Evolutionary conservation across 495 filamentous ascomycete genomes (phyloP).

Genomic region (Usnea hakonensis): DNA sequence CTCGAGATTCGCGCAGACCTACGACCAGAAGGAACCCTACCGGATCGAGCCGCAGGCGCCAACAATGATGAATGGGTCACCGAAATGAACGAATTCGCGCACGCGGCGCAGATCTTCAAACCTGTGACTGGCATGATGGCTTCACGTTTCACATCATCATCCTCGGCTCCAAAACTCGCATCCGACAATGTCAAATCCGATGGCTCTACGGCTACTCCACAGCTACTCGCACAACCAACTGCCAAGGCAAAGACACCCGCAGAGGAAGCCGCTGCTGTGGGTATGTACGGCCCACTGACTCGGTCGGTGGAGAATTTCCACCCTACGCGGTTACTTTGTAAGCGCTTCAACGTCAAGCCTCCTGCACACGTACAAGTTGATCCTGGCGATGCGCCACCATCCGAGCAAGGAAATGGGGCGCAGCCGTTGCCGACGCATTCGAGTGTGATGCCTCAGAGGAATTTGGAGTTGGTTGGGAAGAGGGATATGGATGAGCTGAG

Average conservation of each 20-base stretch:
- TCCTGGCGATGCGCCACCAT: conserved; percentile 31
- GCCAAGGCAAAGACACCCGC: conserved; percentile 69
- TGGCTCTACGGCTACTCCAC: conserved; percentile 20
- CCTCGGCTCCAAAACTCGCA: conserved; percentile 34
- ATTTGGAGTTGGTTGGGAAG: conserved; percentile 38
- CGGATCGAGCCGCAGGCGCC: conserved; percentile 48
- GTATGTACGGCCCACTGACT: conserved; percentile 90
- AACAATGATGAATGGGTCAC: conserved; percentile 66
- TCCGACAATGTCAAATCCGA: conserved; percentile 37
- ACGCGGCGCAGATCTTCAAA: conserved; percentile 85
- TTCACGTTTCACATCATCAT: conserved; percentile 75
- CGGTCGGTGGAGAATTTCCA: conserved; percentile 63
- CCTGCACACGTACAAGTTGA: conserved; percentile 64
- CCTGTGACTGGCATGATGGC: conserved; percentile 89
- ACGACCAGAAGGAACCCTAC: conserved; percentile 42
- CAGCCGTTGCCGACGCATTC: conserved; percentile 14
- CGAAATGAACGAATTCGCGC: conserved; percentile 80
- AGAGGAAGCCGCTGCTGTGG: conserved; percentile 78
- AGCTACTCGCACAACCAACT: conserved; percentile 46
- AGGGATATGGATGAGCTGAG: conserved; percentile 49
- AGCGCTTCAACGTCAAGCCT: conserved; percentile 78
- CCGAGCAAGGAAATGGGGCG: conserved; percentile 19
- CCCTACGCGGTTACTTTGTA: conserved; percentile 79
- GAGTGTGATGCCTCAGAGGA: conserved; percentile 21
- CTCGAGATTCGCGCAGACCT: conserved; percentile 71